These are phyloP conservation scores for Leccinum pachyderme DNA, from an alignment of 1,284 basidiomycete species.

Conservation along the genomic window DNA sequence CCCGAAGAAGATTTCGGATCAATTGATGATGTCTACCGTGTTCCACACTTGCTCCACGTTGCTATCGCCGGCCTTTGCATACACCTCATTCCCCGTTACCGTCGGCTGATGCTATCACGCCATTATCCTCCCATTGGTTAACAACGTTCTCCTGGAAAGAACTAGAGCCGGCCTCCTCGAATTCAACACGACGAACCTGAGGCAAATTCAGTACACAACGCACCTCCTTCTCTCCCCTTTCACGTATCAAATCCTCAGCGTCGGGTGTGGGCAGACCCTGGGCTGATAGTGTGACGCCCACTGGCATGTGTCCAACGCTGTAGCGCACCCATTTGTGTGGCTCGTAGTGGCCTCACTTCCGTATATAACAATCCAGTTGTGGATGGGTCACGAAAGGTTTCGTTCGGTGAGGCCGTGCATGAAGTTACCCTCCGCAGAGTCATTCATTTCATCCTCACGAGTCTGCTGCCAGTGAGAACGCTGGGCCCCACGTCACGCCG, in stretches of 20 bases:
- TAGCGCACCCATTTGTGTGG: slow-evolving; percentile 11
- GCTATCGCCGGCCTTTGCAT: slow-evolving; percentile 28
- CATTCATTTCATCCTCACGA: slow-evolving; percentile 34
- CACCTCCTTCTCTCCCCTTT: slow-evolving; percentile 6
- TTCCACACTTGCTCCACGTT: slow-evolving; percentile 30
- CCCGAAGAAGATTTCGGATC: slow-evolving; percentile 21
- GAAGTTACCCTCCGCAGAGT: slow-evolving; percentile 43
- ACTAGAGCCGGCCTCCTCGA: slow-evolving; percentile 30
- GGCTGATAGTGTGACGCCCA: slow-evolving; percentile 1
- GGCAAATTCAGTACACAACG: slow-evolving; percentile 1
- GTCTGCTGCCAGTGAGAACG: slow-evolving; percentile 17
- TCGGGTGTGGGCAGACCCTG: slow-evolving; percentile 9
- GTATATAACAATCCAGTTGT: slow-evolving; percentile 54
- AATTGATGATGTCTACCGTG: slow-evolving; percentile 14
- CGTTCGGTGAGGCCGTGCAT: slow-evolving; percentile 59
- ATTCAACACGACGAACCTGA: slow-evolving; percentile 22
- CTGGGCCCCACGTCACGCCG: slow-evolving; percentile 37
- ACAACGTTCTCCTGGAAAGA: slow-evolving; percentile 30
- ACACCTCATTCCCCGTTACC: slow-evolving; percentile 32
- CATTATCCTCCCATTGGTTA: slow-evolving; percentile 16
- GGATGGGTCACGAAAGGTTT: slow-evolving; percentile 81
- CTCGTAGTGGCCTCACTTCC: slow-evolving; percentile 32
- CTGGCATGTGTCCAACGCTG: slow-evolving; percentile 6
- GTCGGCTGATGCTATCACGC: slow-evolving; percentile 26
- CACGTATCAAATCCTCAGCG: slow-evolving; percentile 6